These are phyloP conservation scores for Aspergillus homomorphus DNA, from an alignment of 495 filamentous ascomycete species.

Conservation along the genomic window DNA sequence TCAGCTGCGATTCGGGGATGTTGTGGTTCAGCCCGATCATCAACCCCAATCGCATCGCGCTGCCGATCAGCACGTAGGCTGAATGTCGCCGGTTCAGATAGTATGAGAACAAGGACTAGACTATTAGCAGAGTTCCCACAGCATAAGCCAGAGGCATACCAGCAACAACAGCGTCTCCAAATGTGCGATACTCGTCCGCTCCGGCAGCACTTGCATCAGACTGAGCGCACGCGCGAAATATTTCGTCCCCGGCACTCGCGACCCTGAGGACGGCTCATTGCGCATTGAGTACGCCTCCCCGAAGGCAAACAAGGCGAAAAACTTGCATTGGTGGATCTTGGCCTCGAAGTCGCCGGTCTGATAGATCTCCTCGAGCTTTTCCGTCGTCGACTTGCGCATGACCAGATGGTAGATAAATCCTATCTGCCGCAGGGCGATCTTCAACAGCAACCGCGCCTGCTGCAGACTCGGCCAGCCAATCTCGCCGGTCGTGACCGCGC, in stretches of 20 bases:
- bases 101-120: conserved; percentile 43
- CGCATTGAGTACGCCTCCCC: conserved; percentile 43
- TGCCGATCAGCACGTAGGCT: conserved; percentile 40
- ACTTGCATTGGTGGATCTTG: conserved; percentile 40
- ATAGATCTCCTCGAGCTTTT: conserved; percentile 45
- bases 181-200: conserved; percentile 42
- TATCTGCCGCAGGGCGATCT: conserved; percentile 42
- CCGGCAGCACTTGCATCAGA: conserved; percentile 40
- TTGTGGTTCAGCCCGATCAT: conserved; percentile 47
- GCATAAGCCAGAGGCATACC: conserved; percentile 21
- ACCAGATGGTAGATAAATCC: conserved; percentile 41
- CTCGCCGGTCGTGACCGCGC: conserved; percentile 30
- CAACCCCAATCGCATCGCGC: conserved; percentile 41
- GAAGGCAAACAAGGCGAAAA: conserved; percentile 45
- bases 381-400: conserved; percentile 40
- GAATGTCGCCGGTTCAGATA: conserved; percentile 46
- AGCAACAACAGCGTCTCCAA: conserved; percentile 40
- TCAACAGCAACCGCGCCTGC: conserved; percentile 40
- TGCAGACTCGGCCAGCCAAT: conserved; percentile 40
- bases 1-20: conserved; percentile 45
- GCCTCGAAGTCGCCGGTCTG: conserved; percentile 34
- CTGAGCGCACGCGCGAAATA: conserved; percentile 45
- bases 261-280: conserved; percentile 33
- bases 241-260: conserved; percentile 39
- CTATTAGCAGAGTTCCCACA: not conserved